These are phyloP conservation scores for Pseudoneurospora amorphoporcata DNA, from an alignment of 495 filamentous ascomycete species.

Conservation along the genomic window DNA sequence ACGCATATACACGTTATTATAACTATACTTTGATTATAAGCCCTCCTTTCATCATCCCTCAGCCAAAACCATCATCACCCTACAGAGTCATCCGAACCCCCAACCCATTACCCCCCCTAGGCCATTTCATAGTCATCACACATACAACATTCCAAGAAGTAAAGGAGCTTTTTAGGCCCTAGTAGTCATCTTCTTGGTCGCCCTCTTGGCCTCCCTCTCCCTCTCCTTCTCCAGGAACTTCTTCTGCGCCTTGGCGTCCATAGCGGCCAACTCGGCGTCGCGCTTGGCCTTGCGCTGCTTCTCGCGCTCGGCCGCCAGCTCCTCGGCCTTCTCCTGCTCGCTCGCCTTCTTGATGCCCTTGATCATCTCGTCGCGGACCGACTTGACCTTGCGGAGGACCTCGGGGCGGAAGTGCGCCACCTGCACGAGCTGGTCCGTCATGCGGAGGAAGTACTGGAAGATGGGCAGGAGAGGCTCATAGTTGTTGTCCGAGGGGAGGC, in stretches of 20 bases:
- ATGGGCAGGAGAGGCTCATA: slow-evolving; percentile 63
- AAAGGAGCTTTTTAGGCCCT: slow-evolving; percentile 24
- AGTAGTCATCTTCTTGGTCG: slow-evolving; percentile 57
- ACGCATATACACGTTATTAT: neutral
- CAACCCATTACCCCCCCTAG: neutral
- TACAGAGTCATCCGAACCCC: neutral
- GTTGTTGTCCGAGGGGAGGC: slow-evolving; percentile 53
- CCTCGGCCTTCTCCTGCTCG: slow-evolving; percentile 92
- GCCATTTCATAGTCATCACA: neutral
- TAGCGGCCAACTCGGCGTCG: slow-evolving; percentile 67
- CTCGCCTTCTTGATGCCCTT: slow-evolving; percentile 68
- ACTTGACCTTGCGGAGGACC: slow-evolving; percentile 72
- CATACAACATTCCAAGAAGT: neutral
- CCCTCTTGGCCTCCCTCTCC: slow-evolving; percentile 68
- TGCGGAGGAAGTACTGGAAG: slow-evolving; percentile 72
- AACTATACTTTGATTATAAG: neutral
- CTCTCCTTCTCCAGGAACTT: slow-evolving; percentile 89
- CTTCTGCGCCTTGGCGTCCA: slow-evolving; percentile 90
- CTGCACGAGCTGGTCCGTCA: slow-evolving; percentile 69
- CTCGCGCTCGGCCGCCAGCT: slow-evolving; percentile 66
- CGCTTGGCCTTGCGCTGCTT: slow-evolving; percentile 86
- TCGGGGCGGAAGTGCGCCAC: slow-evolving; percentile 79
- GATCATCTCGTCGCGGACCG: slow-evolving; percentile 71
- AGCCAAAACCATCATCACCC: neutral
- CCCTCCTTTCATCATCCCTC: neutral